Conservation (phyloP, 2,329 filamentous ascomycete species). For the Apiospora koreana region DNA sequence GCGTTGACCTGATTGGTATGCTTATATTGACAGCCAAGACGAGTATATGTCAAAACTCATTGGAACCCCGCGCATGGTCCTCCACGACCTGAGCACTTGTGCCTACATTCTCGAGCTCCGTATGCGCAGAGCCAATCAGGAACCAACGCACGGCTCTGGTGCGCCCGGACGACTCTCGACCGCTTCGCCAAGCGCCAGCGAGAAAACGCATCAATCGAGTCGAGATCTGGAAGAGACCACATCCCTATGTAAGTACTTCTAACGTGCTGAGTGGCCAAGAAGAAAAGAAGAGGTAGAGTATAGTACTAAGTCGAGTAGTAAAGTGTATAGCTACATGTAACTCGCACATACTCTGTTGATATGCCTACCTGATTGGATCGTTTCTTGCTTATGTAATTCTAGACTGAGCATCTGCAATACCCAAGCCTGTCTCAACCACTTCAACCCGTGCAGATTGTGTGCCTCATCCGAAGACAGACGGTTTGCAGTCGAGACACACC, state of each 20-base stretch:
- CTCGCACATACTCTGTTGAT: no score
- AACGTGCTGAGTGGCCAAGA: not conserved
- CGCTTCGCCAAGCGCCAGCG: not conserved
- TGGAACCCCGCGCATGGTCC: not conserved
- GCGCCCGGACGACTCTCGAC: not conserved
- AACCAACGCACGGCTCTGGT: slow-evolving; percentile 5
- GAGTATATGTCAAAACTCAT: not conserved
- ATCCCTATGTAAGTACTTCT: no score
- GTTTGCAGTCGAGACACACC: not conserved
- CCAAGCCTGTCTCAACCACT: not conserved
- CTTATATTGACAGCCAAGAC: not conserved
- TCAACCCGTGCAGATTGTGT: not conserved
- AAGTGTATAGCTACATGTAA: no score
- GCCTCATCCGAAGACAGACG: not conserved
- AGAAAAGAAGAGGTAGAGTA: not conserved
- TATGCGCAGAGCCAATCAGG: not conserved
- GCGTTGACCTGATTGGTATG: not conserved
- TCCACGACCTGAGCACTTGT: not conserved
- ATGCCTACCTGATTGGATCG: not conserved
- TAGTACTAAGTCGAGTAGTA: not conserved
- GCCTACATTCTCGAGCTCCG: not conserved
- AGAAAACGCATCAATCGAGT: not conserved
- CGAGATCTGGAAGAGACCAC: not conserved
- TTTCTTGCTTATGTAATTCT: not conserved
- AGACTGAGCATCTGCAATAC: not conserved